Evolutionary conservation across 2,329 filamentous ascomycete species (phyloP).

Genomic region (Trichoderma cornu-damae): DNA sequence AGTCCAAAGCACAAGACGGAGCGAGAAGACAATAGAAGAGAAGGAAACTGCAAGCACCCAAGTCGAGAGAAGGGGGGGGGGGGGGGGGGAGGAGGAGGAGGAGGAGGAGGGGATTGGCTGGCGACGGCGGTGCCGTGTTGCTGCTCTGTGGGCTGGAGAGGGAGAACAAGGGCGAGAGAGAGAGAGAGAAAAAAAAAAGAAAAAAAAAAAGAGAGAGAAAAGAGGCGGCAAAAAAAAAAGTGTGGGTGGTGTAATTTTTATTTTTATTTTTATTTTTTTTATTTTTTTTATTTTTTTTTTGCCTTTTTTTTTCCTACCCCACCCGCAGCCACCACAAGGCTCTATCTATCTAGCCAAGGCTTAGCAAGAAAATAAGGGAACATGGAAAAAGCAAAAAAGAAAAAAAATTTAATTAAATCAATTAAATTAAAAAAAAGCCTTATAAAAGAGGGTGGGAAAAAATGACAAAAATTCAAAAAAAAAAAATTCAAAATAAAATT

Average conservation of each 20-base stretch:
- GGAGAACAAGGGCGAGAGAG: conserved; percentile 23
- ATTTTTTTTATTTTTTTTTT: conserved; percentile 5
- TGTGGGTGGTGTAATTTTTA: conserved; percentile 28
- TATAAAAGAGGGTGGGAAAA: too few species aligned
- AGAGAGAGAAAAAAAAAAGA: too few species aligned
- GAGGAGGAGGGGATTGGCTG: conserved; percentile 35
- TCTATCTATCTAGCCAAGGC: too few species aligned
- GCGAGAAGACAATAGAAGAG: conserved; percentile 30
- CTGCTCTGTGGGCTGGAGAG: conserved; percentile 29
- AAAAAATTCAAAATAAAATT: too few species aligned
- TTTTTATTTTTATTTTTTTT: conserved; percentile 16
- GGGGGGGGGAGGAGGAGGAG: too few species aligned
- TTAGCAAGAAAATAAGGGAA: too few species aligned
- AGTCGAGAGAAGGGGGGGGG: conserved; percentile 25
- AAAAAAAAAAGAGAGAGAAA: too few species aligned
- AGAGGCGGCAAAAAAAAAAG: conserved; percentile 18
- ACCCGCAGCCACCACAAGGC: conserved; percentile 11
- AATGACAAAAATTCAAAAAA: too few species aligned
- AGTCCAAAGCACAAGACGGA: conserved; percentile 22
- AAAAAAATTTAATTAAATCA: too few species aligned
- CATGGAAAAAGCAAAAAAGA: too few species aligned
- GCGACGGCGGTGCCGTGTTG: conserved; percentile 40
- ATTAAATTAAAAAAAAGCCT: too few species aligned
- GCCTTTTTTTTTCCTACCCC: background rate
- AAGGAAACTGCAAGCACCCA: conserved; percentile 39